Evolutionary conservation across 2,329 filamentous ascomycete genomes (phyloP).

Genomic region (Cladosporium sp.): DNA sequence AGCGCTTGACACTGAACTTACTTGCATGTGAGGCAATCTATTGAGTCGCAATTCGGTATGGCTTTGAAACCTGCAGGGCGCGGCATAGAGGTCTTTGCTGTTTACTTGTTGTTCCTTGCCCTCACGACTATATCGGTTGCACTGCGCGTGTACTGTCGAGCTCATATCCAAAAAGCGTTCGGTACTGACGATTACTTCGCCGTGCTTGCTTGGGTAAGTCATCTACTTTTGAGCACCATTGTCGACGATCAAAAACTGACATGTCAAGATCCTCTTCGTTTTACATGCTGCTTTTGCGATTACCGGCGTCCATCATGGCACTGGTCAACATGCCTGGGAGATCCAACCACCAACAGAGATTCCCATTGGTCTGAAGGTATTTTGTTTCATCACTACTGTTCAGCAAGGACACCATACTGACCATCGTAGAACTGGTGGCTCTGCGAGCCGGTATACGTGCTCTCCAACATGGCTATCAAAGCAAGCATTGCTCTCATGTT

Average conservation of each 20-base stretch:
- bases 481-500: conserved; percentile 25
- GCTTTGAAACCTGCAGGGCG: conserved; percentile 17
- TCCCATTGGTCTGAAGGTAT: conserved; percentile 20
- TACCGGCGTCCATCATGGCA: conserved; percentile 21
- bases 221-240: not conserved
- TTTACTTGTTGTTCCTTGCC: conserved; percentile 19
- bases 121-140: conserved; percentile 20
- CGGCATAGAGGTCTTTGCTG: conserved; percentile 18
- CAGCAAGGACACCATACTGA: not conserved
- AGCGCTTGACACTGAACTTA: not conserved
- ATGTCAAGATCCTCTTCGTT: conserved; percentile 19
- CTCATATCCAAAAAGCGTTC: conserved; percentile 17
- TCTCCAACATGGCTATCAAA: conserved; percentile 27
- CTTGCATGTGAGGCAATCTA: not conserved
- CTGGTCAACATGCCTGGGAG: conserved; percentile 20
- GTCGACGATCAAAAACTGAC: not conserved
- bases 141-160: conserved; percentile 20
- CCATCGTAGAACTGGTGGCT: conserved; percentile 38
- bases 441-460: conserved; percentile 27
- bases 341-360: conserved; percentile 21
- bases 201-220: conserved; percentile 18
- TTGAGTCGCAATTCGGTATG: conserved; percentile 5
- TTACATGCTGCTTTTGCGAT: conserved; percentile 21
- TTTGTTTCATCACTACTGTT: not conserved
- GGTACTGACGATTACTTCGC: conserved; percentile 18